A percentile compares a stretch with the other conserved stretches of the same genome.
These are phyloP conservation scores for Fusarium sp. DNA, from an alignment of 2,329 filamentous ascomycete genomes.

Conservation along the genomic window DNA sequence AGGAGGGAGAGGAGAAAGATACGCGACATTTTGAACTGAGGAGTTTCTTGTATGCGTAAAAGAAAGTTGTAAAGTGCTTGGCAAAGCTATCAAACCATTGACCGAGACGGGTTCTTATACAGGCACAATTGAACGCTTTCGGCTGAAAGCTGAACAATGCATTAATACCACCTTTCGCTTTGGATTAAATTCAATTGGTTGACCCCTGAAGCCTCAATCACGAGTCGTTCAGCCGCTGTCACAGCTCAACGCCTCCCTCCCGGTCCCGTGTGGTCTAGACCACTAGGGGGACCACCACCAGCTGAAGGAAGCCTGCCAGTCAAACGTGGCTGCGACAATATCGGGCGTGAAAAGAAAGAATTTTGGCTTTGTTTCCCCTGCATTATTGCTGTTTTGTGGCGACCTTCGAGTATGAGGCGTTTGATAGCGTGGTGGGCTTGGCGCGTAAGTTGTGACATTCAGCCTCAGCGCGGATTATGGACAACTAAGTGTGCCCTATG, in stretches of 20 bases:
- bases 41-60: rapidly evolving
- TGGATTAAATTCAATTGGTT: not conserved
- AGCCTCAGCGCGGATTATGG: not conserved
- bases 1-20: not conserved
- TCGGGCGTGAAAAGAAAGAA: not conserved
- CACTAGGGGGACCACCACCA: not conserved
- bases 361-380: not conserved
- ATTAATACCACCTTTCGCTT: not conserved
- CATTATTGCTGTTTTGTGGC: not conserved
- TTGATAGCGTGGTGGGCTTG: not conserved
- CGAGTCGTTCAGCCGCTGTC: not conserved
- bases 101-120: not conserved
- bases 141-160: not conserved
- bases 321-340: not conserved
- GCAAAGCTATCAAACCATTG: not conserved
- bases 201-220: not conserved
- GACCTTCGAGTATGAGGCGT: not conserved
- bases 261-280: not conserved
- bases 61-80: not conserved
- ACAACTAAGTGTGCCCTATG: not conserved
- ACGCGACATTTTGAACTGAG: not conserved
- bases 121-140: rapidly evolving
- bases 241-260: not conserved
- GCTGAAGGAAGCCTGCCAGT: not conserved
- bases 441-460: not conserved